phyloP scores from a whole-genome alignment of 805 yeast species.

The Kodamaea laetipori region DNA sequence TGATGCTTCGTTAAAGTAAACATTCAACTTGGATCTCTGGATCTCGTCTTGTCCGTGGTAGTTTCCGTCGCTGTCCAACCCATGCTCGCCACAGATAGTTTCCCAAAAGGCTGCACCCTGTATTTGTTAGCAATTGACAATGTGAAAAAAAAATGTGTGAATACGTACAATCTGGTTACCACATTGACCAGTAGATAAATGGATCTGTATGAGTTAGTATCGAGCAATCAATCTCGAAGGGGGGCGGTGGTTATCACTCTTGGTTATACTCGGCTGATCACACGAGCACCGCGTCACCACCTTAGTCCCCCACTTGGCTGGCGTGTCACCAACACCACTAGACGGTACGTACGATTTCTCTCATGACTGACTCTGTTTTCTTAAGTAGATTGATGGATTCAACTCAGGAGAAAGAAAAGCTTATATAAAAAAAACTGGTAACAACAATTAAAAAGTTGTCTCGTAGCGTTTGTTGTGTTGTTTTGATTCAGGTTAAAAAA shows the following conservation, averaged over 20 bases:
- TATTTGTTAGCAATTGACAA: slow-evolving; percentile 22
- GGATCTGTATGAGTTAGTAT: slow-evolving; percentile 57
- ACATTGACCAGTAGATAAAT: slow-evolving; percentile 96
- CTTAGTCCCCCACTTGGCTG: background rate
- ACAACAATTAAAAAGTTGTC: slow-evolving; percentile 13
- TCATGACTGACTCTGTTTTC: slow-evolving; percentile 20
- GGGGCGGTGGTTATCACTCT: no score
- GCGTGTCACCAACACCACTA: no score
- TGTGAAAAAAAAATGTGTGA: slow-evolving; percentile 5
- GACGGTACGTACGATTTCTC: slow-evolving; percentile 30
- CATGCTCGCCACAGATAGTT: slow-evolving; percentile 87
- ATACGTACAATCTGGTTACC: slow-evolving; percentile 90
- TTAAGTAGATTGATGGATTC: slow-evolving; percentile 5
- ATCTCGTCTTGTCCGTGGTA: slow-evolving; percentile 53
- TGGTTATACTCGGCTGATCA: no score
- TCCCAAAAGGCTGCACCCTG: slow-evolving; percentile 94
- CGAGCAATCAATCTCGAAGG: background rate
- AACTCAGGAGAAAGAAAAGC: slow-evolving; percentile 12
- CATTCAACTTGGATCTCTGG: slow-evolving; percentile 62
- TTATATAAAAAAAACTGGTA: slow-evolving; percentile 13
- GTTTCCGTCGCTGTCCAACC: slow-evolving; percentile 72
- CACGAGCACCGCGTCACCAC: background rate
- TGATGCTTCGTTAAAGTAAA: slow-evolving; percentile 84
- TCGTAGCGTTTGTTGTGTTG: slow-evolving; percentile 15
- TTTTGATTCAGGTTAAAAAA: slow-evolving; percentile 10